phyloP scores from a whole-genome alignment of 1,139 yeast species.

The Yamadazyma jaroonii region DNA sequence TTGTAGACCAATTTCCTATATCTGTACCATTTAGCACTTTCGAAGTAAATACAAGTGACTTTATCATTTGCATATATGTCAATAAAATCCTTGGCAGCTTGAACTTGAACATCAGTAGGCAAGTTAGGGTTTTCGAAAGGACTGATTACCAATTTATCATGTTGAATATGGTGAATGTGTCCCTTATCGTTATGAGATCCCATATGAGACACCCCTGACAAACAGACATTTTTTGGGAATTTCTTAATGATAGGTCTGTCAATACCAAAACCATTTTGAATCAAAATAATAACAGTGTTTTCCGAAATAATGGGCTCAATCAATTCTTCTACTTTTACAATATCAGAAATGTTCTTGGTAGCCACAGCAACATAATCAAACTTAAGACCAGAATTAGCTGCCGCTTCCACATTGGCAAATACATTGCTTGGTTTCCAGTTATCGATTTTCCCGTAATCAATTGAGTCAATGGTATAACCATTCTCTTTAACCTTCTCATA shows the following conservation, averaged over 20 bases:
- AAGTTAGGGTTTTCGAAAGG: constrained; percentile 32
- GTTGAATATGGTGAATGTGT: constrained; percentile 46
- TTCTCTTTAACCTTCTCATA: constrained; percentile 50
- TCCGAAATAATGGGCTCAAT: constrained; percentile 44
- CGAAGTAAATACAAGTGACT: constrained; percentile 37
- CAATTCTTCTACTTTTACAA: constrained; percentile 53
- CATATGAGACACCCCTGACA: constrained; percentile 70
- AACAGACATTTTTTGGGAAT: constrained; percentile 57
- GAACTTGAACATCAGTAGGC: constrained; percentile 17
- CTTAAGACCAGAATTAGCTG: constrained; percentile 29
- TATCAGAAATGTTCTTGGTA: constrained; percentile 73
- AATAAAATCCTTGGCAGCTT: constrained; percentile 39
- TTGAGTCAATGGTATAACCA: constrained; percentile 61
- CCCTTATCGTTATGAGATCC: constrained; percentile 61
- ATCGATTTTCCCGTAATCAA: constrained; percentile 54
- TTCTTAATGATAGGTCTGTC: constrained; percentile 56
- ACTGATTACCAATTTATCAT: constrained; percentile 55
- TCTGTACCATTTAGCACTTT: constrained; percentile 50
- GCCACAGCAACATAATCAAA: constrained; percentile 67
- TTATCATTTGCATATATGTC: constrained; percentile 45
- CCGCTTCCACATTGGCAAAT: constrained; percentile 42
- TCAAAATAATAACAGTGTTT: constrained; percentile 51
- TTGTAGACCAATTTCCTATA: constrained; percentile 52
- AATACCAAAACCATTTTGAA: constrained; percentile 75
- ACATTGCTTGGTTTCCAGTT: constrained; percentile 56